Conservation (phyloP, 805 yeast genomes). For the Suhomyces sp. region DNA sequence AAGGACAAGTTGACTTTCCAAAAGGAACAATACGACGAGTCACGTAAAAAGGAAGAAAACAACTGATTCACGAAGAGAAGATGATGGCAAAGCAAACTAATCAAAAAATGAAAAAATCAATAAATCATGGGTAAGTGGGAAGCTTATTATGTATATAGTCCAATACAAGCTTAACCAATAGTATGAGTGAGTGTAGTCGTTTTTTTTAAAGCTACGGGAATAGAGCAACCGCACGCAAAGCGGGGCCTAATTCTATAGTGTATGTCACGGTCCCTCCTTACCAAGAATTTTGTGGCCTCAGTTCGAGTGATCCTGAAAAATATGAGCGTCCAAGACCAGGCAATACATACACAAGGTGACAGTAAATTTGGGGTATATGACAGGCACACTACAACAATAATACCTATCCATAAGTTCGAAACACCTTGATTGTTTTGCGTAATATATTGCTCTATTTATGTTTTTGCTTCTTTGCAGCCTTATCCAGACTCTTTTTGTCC, state of each 20-base stretch:
- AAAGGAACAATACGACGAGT: constrained; percentile 29
- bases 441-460: neutral
- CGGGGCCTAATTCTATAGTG: too few species aligned
- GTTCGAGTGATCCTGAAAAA: too few species aligned
- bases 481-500: neutral
- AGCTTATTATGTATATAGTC: neutral
- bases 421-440: too few species aligned
- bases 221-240: neutral
- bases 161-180: neutral
- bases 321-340: too few species aligned
- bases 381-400: too few species aligned
- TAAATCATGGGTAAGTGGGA: neutral
- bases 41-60: constrained; percentile 15
- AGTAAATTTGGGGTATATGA: too few species aligned
- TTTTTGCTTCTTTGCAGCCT: neutral
- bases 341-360: too few species aligned
- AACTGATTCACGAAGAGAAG: neutral
- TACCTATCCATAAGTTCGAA: too few species aligned
- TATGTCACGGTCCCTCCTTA: too few species aligned
- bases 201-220: neutral
- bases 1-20: constrained; percentile 37
- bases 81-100: neutral
- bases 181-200: neutral
- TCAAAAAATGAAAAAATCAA: neutral
- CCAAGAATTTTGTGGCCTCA: too few species aligned